Conservation (phyloP, 2,329 filamentous ascomycete genomes). For the Tolypocladium album region DNA sequence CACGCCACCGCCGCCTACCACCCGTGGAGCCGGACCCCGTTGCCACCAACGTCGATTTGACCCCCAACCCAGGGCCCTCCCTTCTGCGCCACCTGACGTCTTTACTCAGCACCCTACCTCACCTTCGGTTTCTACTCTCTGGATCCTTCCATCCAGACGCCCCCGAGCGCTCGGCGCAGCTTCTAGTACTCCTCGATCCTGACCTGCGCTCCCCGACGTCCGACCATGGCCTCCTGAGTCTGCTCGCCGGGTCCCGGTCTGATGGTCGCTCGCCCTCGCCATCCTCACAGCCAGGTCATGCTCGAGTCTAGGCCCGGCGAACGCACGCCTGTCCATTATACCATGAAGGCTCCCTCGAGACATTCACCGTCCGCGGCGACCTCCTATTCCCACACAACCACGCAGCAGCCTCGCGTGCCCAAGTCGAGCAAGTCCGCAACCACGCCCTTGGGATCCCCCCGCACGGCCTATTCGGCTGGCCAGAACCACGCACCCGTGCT, state of each 20-base stretch:
- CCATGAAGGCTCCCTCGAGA: slow-evolving; percentile 34
- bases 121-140: background rate
- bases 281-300: slow-evolving; percentile 10
- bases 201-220: background rate
- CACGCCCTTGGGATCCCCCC: slow-evolving; percentile 43
- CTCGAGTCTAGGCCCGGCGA: slow-evolving; percentile 23
- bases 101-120: background rate
- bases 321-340: slow-evolving; percentile 27
- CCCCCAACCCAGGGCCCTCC: background rate
- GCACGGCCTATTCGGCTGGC: slow-evolving; percentile 41
- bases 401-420: slow-evolving; percentile 29
- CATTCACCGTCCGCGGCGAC: slow-evolving; percentile 22
- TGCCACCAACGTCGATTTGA: slow-evolving; percentile 1
- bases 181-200: background rate
- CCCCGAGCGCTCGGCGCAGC: background rate
- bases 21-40: slow-evolving; percentile 3
- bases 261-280: background rate
- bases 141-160: background rate
- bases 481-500: slow-evolving; percentile 42
- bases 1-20: background rate
- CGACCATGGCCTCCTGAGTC: background rate
- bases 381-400: slow-evolving; percentile 23
- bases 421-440: slow-evolving; percentile 32
- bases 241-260: background rate
- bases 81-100: slow-evolving; percentile 2